Evolutionary conservation across 2,329 filamentous ascomycete genomes (phyloP).

Genomic region (Allantophomopsis cytisporea): DNA sequence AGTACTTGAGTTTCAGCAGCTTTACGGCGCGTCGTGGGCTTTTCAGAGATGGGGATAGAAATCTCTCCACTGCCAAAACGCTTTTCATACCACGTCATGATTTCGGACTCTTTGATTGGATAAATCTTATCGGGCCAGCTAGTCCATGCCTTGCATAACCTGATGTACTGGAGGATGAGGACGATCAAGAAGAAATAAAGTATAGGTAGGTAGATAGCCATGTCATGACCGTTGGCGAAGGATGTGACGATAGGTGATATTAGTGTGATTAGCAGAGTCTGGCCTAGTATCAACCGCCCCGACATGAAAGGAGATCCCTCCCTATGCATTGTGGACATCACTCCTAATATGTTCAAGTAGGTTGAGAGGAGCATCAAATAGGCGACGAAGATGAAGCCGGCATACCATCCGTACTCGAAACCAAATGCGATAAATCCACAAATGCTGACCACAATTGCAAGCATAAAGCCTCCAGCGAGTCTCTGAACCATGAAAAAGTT

Average conservation of each 20-base stretch:
- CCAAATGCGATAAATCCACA: slow-evolving; percentile 36
- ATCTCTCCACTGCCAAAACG: slow-evolving; percentile 6
- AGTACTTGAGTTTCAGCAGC: not conserved
- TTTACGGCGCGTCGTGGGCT: not conserved
- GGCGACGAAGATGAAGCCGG: slow-evolving; percentile 42
- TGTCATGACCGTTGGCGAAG: slow-evolving; percentile 35
- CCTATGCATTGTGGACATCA: slow-evolving; percentile 16
- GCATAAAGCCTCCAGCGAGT: slow-evolving; percentile 32
- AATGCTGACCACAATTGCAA: slow-evolving; percentile 22
- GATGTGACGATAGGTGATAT: slow-evolving; percentile 41
- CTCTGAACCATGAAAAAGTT: slow-evolving; percentile 26
- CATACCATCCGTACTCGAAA: slow-evolving; percentile 24
- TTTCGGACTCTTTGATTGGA: slow-evolving; percentile 31
- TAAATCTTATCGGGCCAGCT: slow-evolving; percentile 39
- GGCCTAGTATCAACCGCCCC: not conserved
- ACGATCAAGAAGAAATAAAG: slow-evolving; percentile 36
- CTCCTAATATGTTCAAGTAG: slow-evolving; percentile 43
- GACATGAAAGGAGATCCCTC: slow-evolving; percentile 10
- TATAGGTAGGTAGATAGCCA: slow-evolving; percentile 39
- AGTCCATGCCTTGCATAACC: slow-evolving; percentile 41
- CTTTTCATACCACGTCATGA: slow-evolving; percentile 32
- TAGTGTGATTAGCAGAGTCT: not conserved
- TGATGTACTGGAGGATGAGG: slow-evolving; percentile 37
- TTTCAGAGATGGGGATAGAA: slow-evolving; percentile 8
- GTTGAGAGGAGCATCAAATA: slow-evolving; percentile 43